Conservation (phyloP, 2,329 filamentous ascomycete species). For the Apiospora saccharicola region DNA sequence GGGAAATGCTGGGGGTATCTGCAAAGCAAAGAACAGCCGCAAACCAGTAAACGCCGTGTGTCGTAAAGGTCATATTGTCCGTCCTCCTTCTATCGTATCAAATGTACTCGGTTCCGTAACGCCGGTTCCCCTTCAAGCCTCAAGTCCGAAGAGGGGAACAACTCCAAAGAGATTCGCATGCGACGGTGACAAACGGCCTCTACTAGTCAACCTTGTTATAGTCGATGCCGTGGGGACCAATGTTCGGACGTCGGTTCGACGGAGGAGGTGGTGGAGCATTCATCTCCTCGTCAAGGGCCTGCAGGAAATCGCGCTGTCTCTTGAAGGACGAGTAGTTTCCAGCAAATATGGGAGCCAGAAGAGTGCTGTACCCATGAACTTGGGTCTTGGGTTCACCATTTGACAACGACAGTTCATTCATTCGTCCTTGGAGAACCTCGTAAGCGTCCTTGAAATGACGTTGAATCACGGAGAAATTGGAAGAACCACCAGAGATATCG, state of each 20-base stretch:
- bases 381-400: conserved; percentile 39
- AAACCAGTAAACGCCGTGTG: conserved; percentile 26
- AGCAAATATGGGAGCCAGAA: conserved; percentile 75
- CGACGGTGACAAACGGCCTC: background rate
- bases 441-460: conserved; percentile 74
- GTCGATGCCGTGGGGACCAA: conserved; percentile 17
- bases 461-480: conserved; percentile 72
- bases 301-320: conserved; percentile 70
- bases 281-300: conserved; percentile 56
- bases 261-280: conserved; percentile 35
- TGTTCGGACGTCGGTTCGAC: background rate
- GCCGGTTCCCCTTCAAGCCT: conserved; percentile 2
- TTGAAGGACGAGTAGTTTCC: conserved; percentile 82
- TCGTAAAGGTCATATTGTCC: conserved; percentile 3
- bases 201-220: conserved; percentile 2
- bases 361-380: conserved; percentile 50
- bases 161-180: background rate
- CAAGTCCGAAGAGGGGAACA: background rate
- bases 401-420: conserved; percentile 55
- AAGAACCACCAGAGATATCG: conserved; percentile 89
- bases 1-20: conserved; percentile 27
- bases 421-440: conserved; percentile 61
- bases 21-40: conserved; percentile 24
- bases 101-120: conserved; percentile 13
- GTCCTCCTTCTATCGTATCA: conserved; percentile 14